Conservation (phyloP, 2,329 filamentous ascomycete species). For the Colletotrichum endophyticum region DNA sequence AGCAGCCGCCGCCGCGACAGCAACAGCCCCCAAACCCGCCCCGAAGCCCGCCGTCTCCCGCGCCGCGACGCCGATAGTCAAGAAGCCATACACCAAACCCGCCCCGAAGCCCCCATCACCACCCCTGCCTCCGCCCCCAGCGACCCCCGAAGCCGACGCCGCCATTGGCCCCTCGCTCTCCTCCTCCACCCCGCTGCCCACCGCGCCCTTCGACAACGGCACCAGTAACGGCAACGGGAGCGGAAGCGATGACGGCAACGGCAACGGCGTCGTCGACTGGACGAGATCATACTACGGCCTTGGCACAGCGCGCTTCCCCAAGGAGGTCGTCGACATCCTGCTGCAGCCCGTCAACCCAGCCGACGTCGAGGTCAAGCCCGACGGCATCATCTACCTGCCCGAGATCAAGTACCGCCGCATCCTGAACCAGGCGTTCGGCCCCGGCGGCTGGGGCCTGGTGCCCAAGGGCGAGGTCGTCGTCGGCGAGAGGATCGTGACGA, state of each 20-base stretch:
- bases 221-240: neutral
- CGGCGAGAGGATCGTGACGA: slow-evolving; percentile 79
- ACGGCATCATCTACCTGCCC: slow-evolving; percentile 93
- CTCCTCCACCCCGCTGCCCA: neutral
- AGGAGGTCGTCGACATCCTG: slow-evolving; percentile 72
- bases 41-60: neutral
- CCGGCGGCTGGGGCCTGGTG: slow-evolving; percentile 93
- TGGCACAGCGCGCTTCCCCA: slow-evolving; percentile 70
- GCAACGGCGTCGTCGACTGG: slow-evolving; percentile 67
- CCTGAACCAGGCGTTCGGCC: slow-evolving; percentile 89
- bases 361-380: slow-evolving; percentile 96
- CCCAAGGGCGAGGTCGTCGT: slow-evolving; percentile 86
- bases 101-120: neutral
- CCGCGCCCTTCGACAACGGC: neutral
- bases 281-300: slow-evolving; percentile 83
- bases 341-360: slow-evolving; percentile 68
- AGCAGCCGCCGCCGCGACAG: neutral
- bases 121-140: neutral
- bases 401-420: slow-evolving; percentile 98
- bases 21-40: neutral
- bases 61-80: neutral
- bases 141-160: neutral
- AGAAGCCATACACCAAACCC: neutral
- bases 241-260: neutral
- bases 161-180: neutral